Conservation (phyloP, 129 eudicot species). For the Chrysanthemum makinoi region DNA sequence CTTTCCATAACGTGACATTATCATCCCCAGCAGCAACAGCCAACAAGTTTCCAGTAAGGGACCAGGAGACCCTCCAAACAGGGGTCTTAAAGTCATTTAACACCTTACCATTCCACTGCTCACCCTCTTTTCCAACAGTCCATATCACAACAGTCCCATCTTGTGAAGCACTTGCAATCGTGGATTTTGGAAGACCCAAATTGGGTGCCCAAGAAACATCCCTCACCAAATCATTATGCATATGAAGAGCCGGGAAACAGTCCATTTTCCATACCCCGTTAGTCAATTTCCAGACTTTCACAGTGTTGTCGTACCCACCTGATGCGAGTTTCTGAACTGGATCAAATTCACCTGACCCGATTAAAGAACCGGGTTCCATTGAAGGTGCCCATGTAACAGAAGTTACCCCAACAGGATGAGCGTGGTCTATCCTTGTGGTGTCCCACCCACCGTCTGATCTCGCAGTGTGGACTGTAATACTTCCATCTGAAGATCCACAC, state of each 20-base stretch:
- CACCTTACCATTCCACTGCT: slow-evolving; percentile 36
- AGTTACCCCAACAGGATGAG: slow-evolving; percentile 39
- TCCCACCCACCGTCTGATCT: slow-evolving; percentile 43
- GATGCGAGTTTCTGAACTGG: slow-evolving; percentile 33
- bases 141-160: slow-evolving; percentile 42
- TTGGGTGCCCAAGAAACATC: slow-evolving; percentile 47
- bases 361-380: slow-evolving; percentile 31
- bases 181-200: slow-evolving; percentile 41
- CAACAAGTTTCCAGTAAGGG: slow-evolving; percentile 38
- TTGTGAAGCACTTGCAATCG: slow-evolving; percentile 39
- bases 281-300: slow-evolving; percentile 35
- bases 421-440: slow-evolving; percentile 31
- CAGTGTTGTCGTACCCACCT: slow-evolving; percentile 36
- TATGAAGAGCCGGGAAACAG: slow-evolving; percentile 32
- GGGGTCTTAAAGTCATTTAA: slow-evolving; percentile 37
- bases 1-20: slow-evolving; percentile 38
- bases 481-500: slow-evolving; percentile 38
- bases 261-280: slow-evolving; percentile 42
- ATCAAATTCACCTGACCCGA: slow-evolving; percentile 28
- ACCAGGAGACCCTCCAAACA: slow-evolving; percentile 48
- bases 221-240: slow-evolving; percentile 37
- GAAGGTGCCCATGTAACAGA: slow-evolving; percentile 44
- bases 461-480: slow-evolving; percentile 29
- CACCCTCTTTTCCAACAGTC: slow-evolving; percentile 39
- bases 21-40: slow-evolving; percentile 41